Evolutionary conservation across 768 basidiomycete species (phyloP), one percentile per base, ranked within the genome.

Genomic region (Macrolepiota fuliginosa): DNA sequence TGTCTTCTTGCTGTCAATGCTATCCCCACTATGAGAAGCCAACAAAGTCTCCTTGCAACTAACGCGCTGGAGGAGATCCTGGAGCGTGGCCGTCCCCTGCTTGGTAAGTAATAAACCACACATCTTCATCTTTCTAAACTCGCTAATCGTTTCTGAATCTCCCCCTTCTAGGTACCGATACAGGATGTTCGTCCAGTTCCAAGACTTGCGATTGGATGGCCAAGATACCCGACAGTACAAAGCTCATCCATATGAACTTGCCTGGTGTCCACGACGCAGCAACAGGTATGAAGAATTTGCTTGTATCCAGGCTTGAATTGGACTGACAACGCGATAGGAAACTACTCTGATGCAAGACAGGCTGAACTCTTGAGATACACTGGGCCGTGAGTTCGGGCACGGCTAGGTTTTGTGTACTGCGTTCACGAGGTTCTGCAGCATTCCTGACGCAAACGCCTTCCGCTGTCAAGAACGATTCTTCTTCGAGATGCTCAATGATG

Each of bases 251-350:
- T 42, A 79, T 83, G 78, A 83, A 81, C 64, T 64, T 84, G n/a
- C 82, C 81, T 11, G 82, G 81, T 29, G 81, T 79, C 2, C 82
- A 84, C 62, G 82, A 84, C 67, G 72, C 81, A 0, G 71, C 78
- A 1, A 82, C 82, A 11, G 79, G 81, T 79, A 67, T 32, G 72
- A 7, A 32, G 29, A 32, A 61, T 62, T 25, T 29, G 25, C 22
- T 29, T 9, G 17, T 7, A 24, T 47, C 55, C 17, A 10, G 32
- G 13, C 15, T 12, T 2, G 22, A 36, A 1, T 11, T 51, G 24
- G 29, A 4, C 51, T 36, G 46, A 50, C 13, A 2, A 52, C n/a
- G 45, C 22, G 36, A 39, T 47, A 82, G 79, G 81, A 76, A 79
- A 79, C 62, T 81, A 82, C 58, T 71, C 79, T 1, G 77, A 74